Evolutionary conservation across 2,329 filamentous ascomycete species (phyloP).

Genomic region (Colletotrichum graminicola): DNA sequence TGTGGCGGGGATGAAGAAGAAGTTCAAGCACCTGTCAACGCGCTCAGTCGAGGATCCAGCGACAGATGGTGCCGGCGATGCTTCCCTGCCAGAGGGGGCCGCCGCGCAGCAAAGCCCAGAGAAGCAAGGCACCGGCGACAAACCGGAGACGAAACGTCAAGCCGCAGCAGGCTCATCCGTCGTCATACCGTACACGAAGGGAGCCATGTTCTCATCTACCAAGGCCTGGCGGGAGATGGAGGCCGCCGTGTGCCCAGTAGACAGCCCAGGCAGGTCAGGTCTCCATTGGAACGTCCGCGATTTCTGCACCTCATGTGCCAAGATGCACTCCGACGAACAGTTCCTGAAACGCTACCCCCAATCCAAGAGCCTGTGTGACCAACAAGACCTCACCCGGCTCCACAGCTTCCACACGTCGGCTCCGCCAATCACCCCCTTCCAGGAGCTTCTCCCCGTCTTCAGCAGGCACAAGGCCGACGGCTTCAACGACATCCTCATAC

Average conservation of each 20-base stretch:
- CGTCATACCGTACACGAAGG: neutral
- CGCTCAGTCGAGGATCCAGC: conserved; percentile 48
- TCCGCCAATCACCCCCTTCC: conserved; percentile 70
- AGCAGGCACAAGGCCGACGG: conserved; percentile 78
- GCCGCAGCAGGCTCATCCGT: neutral
- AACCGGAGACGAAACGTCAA: neutral
- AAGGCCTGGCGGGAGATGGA: conserved; percentile 57
- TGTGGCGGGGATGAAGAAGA: conserved; percentile 49
- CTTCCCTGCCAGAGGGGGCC: conserved; percentile 8
- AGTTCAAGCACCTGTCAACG: conserved; percentile 65
- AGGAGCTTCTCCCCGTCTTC: conserved; percentile 79
- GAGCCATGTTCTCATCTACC: conserved; percentile 29
- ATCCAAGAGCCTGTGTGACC: conserved; percentile 78
- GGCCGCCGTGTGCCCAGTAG: conserved; percentile 69
- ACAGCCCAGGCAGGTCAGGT: conserved; percentile 69
- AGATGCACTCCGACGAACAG: conserved; percentile 74
- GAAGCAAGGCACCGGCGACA: conserved; percentile 10
- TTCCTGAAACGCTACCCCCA: conserved; percentile 75
- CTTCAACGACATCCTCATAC: conserved; percentile 83
- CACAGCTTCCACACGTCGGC: conserved; percentile 80
- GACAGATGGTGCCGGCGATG: conserved; percentile 23
- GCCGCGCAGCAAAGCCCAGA: conserved; percentile 21
- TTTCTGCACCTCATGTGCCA: conserved; percentile 73
- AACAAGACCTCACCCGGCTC: conserved; percentile 79
- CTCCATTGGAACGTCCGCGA: conserved; percentile 73